Conservation (phyloP, 2,329 filamentous ascomycete genomes). For the Pestalotiopsis sp. region DNA sequence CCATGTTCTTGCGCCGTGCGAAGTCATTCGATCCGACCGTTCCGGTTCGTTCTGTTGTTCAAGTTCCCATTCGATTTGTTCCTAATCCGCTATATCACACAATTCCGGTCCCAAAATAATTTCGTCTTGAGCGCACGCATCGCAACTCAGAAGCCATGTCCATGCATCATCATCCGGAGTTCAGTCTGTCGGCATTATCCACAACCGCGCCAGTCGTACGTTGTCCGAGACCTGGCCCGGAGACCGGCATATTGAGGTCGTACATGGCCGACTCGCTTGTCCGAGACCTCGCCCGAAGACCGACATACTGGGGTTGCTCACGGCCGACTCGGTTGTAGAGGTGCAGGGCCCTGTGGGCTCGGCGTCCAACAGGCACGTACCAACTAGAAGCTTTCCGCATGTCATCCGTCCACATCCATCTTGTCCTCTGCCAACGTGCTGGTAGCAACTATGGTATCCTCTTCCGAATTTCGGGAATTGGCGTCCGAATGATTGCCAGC, state of each 20-base stretch:
- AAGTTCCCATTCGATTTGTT: neutral
- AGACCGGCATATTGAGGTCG: neutral
- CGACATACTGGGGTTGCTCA: neutral
- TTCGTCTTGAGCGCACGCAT: neutral
- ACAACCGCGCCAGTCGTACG: neutral
- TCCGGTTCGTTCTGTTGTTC: neutral
- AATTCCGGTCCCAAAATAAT: neutral
- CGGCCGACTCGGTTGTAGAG: neutral
- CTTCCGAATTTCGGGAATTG: conserved; percentile 29
- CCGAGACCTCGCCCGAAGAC: neutral
- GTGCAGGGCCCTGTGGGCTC: neutral
- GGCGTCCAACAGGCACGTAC: neutral
- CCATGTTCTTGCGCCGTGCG: neutral
- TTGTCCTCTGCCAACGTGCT: conserved; percentile 36
- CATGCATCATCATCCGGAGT: neutral
- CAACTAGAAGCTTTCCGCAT: neutral
- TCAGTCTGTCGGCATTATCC: neutral
- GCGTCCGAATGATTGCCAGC: conserved; percentile 33
- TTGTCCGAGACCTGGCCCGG: neutral
- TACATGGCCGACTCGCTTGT: neutral
- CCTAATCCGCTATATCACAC: neutral
- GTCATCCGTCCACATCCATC: conserved; percentile 38
- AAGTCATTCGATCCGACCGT: neutral
- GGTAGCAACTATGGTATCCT: conserved; percentile 37
- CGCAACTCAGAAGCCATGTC: neutral